Percentiles rank a stretch among this genome's conserved stretches.
These are phyloP conservation scores for Scedosporium dehoogii DNA, from an alignment of 2,329 filamentous ascomycete species.

Conservation along the genomic window DNA sequence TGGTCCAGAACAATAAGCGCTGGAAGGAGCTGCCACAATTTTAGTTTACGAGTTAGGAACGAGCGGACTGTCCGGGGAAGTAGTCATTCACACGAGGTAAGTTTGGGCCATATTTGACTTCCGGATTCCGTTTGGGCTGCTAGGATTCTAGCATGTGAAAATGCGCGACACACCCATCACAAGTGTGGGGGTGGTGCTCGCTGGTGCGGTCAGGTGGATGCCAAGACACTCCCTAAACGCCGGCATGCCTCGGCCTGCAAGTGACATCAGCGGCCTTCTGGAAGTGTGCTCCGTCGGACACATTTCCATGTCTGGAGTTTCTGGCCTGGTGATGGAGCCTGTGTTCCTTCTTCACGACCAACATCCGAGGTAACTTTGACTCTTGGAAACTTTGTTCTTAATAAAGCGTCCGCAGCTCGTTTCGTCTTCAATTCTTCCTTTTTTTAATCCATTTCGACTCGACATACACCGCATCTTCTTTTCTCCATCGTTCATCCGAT, in stretches of 20 bases:
- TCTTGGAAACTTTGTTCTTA: conserved; percentile 1
- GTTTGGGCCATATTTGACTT: too few relatives aligned
- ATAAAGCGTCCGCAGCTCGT: not conserved
- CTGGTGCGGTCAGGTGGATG: not conserved
- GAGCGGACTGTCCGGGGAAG: too few relatives aligned
- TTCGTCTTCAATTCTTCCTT: not conserved
- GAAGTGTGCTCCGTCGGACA: not conserved
- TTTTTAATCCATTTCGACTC: not conserved
- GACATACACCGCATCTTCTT: not conserved
- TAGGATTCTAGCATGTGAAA: not conserved
- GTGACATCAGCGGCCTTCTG: not conserved
- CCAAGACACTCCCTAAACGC: not conserved
- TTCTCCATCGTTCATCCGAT: not conserved
- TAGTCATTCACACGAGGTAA: too few relatives aligned
- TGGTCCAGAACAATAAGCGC: too few relatives aligned
- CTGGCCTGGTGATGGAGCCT: not conserved
- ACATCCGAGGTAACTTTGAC: conserved; percentile 6
- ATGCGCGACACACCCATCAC: not conserved
- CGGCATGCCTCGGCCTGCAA: not conserved
- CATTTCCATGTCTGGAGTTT: not conserved
- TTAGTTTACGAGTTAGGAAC: too few relatives aligned
- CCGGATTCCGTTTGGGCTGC: not conserved
- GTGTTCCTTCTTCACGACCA: not conserved
- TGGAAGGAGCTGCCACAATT: too few relatives aligned
- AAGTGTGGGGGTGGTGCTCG: not conserved